Conservation (phyloP, 331 rosid species). For the Rhamnella rubrinervis region DNA sequence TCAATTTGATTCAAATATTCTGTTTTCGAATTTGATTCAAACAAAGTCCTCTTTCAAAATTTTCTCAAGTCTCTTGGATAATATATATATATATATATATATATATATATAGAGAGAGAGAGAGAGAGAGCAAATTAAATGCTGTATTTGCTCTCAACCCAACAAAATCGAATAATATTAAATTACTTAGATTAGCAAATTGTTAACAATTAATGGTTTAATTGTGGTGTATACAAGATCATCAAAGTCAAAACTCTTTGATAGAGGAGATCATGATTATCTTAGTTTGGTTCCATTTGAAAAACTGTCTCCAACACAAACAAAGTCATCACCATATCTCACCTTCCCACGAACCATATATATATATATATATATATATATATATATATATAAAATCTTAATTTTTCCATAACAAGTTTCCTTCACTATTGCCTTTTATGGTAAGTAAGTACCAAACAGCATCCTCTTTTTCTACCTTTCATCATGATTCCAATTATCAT, state of each 20-base stretch:
- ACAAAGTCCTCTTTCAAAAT: too few relatives aligned
- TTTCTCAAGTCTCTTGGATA: too few relatives aligned
- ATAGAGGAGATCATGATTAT: not conserved
- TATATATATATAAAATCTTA: not conserved
- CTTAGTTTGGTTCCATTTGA: not conserved
- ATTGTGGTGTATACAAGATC: not conserved
- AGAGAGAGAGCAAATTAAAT: too few relatives aligned
- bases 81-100: too few relatives aligned
- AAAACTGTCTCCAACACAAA: slow-evolving; percentile 1
- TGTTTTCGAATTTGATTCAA: too few relatives aligned
- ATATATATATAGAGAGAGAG: too few relatives aligned
- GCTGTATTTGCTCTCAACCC: slow-evolving; percentile 10
- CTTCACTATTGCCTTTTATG: not conserved
- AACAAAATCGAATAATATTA: not conserved
- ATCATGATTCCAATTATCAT: not conserved
- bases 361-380: too few relatives aligned
- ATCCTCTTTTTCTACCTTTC: not conserved
- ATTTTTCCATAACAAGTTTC: not conserved
- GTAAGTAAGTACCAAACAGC: not conserved
- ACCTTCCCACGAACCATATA: slow-evolving; percentile 3
- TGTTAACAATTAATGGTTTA: not conserved
- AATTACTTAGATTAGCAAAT: not conserved
- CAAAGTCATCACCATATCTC: slow-evolving; percentile 18
- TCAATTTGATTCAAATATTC: too few relatives aligned
- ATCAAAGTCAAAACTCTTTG: slow-evolving; percentile 14